Percentiles rank a stretch among this genome's conserved stretches.
phyloP scores from a whole-genome alignment of 78 protist genomes.

The Anaeramoeba ignava region DNA sequence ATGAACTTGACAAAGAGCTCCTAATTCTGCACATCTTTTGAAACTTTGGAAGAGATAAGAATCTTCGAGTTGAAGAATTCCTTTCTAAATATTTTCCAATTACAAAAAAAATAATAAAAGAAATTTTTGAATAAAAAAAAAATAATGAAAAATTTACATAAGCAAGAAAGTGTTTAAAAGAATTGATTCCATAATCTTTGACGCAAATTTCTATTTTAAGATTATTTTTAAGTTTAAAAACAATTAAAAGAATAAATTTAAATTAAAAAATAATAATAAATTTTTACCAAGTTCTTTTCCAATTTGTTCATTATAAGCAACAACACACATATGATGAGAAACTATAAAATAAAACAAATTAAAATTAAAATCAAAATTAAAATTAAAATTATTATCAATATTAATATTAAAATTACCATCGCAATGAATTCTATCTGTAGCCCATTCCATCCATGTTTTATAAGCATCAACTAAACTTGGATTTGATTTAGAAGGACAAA shows the following conservation, averaged over 20 bases:
- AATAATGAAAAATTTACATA: no score
- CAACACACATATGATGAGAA: background rate
- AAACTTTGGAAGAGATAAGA: slow-evolving; percentile 48
- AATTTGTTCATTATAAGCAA: background rate
- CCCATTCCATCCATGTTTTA: background rate
- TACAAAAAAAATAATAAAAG: no score
- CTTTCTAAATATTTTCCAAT: no score
- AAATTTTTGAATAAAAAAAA: no score
- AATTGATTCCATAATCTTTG: background rate
- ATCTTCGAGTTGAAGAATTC: slow-evolving; percentile 50
- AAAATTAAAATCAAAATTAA: background rate
- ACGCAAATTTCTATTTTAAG: background rate
- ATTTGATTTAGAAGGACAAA: no score
- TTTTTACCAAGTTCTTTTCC: background rate
- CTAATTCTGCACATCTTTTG: slow-evolving; percentile 51
- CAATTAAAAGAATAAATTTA: background rate
- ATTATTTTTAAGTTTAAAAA: background rate
- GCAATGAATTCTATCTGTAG: background rate
- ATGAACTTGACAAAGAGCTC: slow-evolving; percentile 68
- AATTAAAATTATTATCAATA: background rate
- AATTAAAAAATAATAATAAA: background rate
- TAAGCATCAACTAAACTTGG: background rate
- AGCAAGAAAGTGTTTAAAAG: background rate
- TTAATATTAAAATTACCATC: background rate
- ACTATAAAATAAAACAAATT: background rate